Evolutionary conservation across 2,329 filamentous ascomycete genomes (phyloP).

Genomic region (Cercospora berteroae): DNA sequence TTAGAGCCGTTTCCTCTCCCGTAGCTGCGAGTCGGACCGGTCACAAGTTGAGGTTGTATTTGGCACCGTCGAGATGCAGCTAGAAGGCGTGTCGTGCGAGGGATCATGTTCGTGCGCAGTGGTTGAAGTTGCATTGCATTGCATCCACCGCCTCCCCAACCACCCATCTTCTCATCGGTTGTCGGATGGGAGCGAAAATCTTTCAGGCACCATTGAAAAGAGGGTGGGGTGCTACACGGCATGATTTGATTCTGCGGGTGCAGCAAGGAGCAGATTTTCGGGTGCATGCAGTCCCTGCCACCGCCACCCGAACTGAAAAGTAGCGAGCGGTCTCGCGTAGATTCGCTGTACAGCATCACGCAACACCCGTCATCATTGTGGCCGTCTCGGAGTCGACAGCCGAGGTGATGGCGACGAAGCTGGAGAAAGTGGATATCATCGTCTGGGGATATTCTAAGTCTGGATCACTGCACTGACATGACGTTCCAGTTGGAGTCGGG

Average conservation of each 20-base stretch:
- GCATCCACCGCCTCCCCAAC: constrained; percentile 10
- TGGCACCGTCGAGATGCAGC: constrained; percentile 10
- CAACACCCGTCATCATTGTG: background rate
- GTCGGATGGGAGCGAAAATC: constrained; percentile 5
- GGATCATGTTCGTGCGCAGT: constrained; percentile 3
- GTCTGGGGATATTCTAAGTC: background rate
- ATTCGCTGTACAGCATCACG: constrained; percentile 5
- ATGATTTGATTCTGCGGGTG: constrained; percentile 18
- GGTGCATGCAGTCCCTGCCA: constrained; percentile 14
- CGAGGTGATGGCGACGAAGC: background rate
- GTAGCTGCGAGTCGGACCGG: background rate
- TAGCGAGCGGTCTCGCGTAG: constrained; percentile 17
- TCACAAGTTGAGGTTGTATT: background rate
- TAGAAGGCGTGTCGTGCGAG: constrained; percentile 15
- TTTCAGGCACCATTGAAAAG: background rate
- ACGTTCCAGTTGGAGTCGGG: background rate
- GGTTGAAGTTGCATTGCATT: constrained; percentile 11
- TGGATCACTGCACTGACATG: background rate
- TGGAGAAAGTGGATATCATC: background rate
- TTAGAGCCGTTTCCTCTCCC: background rate
- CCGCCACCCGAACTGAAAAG: constrained; percentile 8
- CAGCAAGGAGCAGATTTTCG: constrained; percentile 19
- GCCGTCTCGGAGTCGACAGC: background rate
- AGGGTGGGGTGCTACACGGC: constrained; percentile 15
- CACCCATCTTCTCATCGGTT: background rate